Evolutionary conservation across 106 monocot species (phyloP), one percentile per base, ranked within the genome.

Genomic region (Amphibolis antarctica): DNA sequence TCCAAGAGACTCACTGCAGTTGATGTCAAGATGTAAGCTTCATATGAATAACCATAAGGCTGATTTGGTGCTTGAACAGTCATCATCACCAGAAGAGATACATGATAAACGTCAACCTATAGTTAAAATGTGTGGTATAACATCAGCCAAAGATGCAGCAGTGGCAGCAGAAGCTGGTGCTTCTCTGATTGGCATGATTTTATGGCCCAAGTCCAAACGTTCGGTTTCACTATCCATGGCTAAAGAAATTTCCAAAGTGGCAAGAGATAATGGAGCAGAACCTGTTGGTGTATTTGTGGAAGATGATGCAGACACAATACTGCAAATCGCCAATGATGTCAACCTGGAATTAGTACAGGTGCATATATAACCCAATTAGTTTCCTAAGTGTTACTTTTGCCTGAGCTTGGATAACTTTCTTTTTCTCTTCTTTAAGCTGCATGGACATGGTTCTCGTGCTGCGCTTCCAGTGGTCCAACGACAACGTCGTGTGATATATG

Each of bases 261-360:
- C 89, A 28, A 71, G 86, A 62, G 69, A 72, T 5, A 60, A 59
- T 66, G 89, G 93, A 28, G 89, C 93, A 21, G 57, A 77, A 36
- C 79, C 93, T 44, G 89, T 94, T 60, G 93, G 93, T 17, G 89
- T 94, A 9, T 94, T 94, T 74, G 89, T 94, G 1, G 89, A 94
- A 57, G 93, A 94, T 74, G 76, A 86, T 57, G 30, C 27, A 57
- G 73, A 82, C 59, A 78, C 79, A 30, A 89, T 94, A 53, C 67
- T 94, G 26, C 47, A 66, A 46, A 71, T 55, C 23, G 57, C 89
- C 23, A 75, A 81, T 69, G 50, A 73, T 61, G 72, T 72, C 12
- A 62, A 75, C 30, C 63, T 89, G 14, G 81, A 89, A 30, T 63
- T 86, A 60, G 68, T 86, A 21, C 93, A 94, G 72, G 93, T 85